Evolutionary conservation across 768 basidiomycete species (phyloP), one percentile per base, ranked within the genome.

Genomic region (Amanita inopinata): DNA sequence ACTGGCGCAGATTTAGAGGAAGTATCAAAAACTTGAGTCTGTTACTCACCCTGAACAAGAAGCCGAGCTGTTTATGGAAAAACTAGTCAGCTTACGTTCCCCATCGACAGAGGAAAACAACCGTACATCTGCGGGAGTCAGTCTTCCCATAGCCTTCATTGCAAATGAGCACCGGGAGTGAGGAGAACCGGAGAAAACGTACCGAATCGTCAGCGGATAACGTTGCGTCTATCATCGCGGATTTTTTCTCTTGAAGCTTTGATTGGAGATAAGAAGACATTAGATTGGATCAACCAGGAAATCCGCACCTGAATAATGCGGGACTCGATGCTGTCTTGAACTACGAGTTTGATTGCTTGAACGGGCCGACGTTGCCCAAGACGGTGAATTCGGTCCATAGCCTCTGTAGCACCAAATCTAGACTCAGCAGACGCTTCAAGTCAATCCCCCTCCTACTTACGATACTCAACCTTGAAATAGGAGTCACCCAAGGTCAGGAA

Each of bases 301-400:
- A 38, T 2, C 45, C 65, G 38, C 37, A 83, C 78, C 62, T 94
- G 89, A 12, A 99, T 73, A 45, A 99, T 98, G 48, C 91, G 81
- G 53, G 82, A 83, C 59, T 99, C 96, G 48, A 99, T 98, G 46
- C 87, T 89, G 58, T 99, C 93, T 61, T 98, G 92, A 32, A 97
- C 74, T 12, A 97, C 85, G 6, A 98, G 70, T 54, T 98, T 94
- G 60, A 90, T 89, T 11, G 91, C 91, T 52, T 85, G 76, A 34
- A 99, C 88, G 5, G 94, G 93, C 17, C 94, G 76, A 50, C 80
- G 83, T 61, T 98, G 92, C n/a, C 93, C 93, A 32, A 96, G 69
- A 46, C 92, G 83, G 64, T 97, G 93, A 47, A 97, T 96, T 42
- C 93, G 86, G 59, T 94, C 92, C 91, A 94, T 97, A 2, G 89